These are phyloP conservation scores for Saccharomycopsis babjevae DNA, from an alignment of 805 yeast species.

Conservation along the genomic window DNA sequence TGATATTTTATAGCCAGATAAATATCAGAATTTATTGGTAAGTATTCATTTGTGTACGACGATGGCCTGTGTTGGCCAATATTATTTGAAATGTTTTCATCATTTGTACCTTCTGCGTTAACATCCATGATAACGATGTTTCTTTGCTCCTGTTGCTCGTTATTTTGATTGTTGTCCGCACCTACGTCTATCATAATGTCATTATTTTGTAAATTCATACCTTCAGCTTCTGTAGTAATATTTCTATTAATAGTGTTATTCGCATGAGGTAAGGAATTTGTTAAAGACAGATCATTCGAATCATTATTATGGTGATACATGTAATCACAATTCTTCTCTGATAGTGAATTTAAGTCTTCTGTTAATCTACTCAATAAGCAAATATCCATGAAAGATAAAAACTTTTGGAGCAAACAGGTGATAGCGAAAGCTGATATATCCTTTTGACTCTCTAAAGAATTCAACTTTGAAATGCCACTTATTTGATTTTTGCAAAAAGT, in stretches of 20 bases:
- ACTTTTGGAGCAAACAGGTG: conserved; percentile 7
- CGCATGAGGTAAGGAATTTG: not conserved
- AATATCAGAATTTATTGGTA: conserved; percentile 2
- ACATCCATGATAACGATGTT: not conserved
- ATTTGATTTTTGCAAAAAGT: conserved; percentile 50
- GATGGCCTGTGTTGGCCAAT: not conserved
- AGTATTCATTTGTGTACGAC: no score
- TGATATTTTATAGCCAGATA: conserved; percentile 5
- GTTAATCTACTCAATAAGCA: not conserved
- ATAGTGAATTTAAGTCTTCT: not conserved
- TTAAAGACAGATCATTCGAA: not conserved
- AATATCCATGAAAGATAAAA: conserved; percentile 2
- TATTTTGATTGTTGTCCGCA: not conserved
- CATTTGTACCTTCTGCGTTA: not conserved
- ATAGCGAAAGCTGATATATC: conserved; percentile 4
- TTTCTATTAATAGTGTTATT: not conserved
- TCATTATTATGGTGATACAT: not conserved
- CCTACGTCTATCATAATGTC: not conserved
- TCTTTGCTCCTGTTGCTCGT: not conserved
- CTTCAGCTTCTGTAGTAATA: not conserved
- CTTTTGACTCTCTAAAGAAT: not conserved
- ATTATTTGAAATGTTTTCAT: not conserved
- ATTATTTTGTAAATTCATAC: not conserved
- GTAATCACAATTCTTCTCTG: not conserved
- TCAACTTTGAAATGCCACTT: conserved; percentile 30